A percentile compares a stretch with the other conserved stretches of the same genome.
Evolutionary conservation across 148 eudicot genomes (phyloP).

Genomic region (Euryodendron excelsum): DNA sequence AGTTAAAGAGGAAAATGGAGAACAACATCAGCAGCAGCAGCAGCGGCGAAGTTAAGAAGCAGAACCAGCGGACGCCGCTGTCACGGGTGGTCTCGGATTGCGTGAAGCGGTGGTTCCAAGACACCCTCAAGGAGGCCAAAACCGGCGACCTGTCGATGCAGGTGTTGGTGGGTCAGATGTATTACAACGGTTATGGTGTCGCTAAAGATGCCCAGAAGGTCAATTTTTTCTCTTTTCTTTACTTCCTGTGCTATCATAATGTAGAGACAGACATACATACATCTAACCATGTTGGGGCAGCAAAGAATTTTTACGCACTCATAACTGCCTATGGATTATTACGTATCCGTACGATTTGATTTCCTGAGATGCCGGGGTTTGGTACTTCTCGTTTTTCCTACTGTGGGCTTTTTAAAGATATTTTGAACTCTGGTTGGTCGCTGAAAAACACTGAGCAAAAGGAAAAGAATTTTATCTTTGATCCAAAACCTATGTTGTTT

Average conservation of each 20-base stretch:
- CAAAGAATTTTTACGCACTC: too few species aligned
- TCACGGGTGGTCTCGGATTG: conserved; percentile 75
- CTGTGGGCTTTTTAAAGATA: not conserved
- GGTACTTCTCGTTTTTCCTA: not conserved
- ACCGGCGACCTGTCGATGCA: conserved; percentile 71
- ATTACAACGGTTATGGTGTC: conserved; percentile 64
- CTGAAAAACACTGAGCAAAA: not conserved
- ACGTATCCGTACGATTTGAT: not conserved
- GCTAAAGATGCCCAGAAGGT: conserved; percentile 69
- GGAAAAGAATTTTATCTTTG: not conserved
- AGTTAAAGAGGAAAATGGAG: conserved; percentile 15
- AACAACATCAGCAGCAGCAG: not conserved
- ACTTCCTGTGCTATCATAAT: too few species aligned
- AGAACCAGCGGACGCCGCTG: conserved; percentile 33
- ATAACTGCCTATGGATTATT: not conserved
- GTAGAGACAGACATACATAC: too few species aligned
- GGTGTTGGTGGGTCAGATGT: conserved; percentile 84
- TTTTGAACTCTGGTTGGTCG: not conserved
- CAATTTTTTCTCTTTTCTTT: not conserved
- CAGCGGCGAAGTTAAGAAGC: conserved; percentile 22
- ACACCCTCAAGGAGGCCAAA: conserved; percentile 70
- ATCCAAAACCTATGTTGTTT: not conserved
- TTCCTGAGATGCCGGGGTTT: not conserved
- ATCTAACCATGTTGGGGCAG: too few species aligned
- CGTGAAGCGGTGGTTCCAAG: conserved; percentile 60